Conservation (phyloP, 441 rosid genomes). For the Brassica balearica region DNA sequence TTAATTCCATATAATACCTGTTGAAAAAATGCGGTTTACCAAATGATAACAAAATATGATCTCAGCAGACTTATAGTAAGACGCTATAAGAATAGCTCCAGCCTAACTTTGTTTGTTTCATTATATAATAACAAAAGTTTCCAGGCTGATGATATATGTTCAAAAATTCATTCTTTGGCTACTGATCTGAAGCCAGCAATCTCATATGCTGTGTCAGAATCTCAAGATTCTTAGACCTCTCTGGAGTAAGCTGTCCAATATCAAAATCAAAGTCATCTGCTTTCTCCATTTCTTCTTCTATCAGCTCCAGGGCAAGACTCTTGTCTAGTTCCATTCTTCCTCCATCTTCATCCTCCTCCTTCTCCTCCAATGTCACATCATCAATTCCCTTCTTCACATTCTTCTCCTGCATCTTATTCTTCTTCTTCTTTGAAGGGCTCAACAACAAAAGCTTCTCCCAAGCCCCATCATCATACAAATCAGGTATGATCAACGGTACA, state of each 20-base stretch:
- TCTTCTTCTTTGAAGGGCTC: constrained; percentile 46
- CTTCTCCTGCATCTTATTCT: constrained; percentile 32
- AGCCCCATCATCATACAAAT: constrained; percentile 69
- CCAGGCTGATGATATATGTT: neutral
- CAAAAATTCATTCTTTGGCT: neutral
- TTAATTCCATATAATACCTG: neutral
- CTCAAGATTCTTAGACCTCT: constrained; percentile 54
- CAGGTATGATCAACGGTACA: constrained; percentile 63
- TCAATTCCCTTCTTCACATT: constrained; percentile 50
- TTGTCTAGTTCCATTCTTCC: constrained; percentile 41
- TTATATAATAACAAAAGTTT: neutral
- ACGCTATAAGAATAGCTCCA: too few relatives aligned
- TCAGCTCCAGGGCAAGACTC: constrained; percentile 49
- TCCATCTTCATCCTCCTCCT: constrained; percentile 38
- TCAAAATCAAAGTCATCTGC: constrained; percentile 48
- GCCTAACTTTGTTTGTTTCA: neutral
- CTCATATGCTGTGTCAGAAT: constrained; percentile 63
- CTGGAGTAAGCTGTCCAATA: constrained; percentile 47
- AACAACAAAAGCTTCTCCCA: constrained; percentile 80
- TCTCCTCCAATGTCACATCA: constrained; percentile 34
- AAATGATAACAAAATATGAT: neutral
- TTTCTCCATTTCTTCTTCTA: constrained; percentile 57
- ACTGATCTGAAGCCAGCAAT: constrained; percentile 49
- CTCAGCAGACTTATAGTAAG: too few relatives aligned
- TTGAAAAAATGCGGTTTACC: neutral